A percentile compares a stretch with the other conserved stretches of the same genome.
Evolutionary conservation across 2,329 filamentous ascomycete species (phyloP).

Genomic region (Lachnellula subtilissima): DNA sequence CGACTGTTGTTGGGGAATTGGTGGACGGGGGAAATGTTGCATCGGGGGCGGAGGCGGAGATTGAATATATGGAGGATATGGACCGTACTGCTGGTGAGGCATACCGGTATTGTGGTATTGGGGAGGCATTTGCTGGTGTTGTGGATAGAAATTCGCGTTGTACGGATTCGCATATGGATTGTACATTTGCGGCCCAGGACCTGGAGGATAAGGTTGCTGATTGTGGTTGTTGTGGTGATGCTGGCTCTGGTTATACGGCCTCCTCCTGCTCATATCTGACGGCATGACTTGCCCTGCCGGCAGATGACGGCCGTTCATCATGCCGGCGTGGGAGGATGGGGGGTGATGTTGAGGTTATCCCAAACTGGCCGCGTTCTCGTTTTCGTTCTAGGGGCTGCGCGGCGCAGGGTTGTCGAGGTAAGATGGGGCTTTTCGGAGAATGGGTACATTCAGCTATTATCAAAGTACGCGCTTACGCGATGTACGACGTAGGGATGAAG

Average conservation of each 20-base stretch:
- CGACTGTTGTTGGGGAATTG: conserved; percentile 25
- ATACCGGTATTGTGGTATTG: conserved; percentile 52
- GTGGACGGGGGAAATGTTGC: conserved; percentile 49
- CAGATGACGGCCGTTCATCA: conserved; percentile 74
- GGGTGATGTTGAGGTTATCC: conserved; percentile 9
- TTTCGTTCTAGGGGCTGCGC: conserved; percentile 9
- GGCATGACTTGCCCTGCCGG: conserved; percentile 62
- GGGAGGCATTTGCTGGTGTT: conserved; percentile 53
- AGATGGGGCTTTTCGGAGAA: background rate
- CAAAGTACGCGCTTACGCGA: conserved; percentile 3
- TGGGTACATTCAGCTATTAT: conserved; percentile 7
- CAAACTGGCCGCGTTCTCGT: conserved; percentile 22
- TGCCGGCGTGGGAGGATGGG: conserved; percentile 56
- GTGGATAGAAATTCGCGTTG: conserved; percentile 45
- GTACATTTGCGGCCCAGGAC: conserved; percentile 41
- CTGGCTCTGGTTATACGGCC: conserved; percentile 31
- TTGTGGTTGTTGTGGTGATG: conserved; percentile 34
- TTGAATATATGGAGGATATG: conserved; percentile 40
- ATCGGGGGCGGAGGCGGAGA: conserved; percentile 47
- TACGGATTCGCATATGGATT: conserved; percentile 48
- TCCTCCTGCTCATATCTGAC: conserved; percentile 29
- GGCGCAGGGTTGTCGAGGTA: background rate
- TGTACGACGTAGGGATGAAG: background rate
- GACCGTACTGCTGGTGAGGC: conserved; percentile 42
- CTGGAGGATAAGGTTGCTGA: conserved; percentile 40